Conservation (phyloP, 2,329 filamentous ascomycete species). For the Cylindrodendrum hubeiense region DNA sequence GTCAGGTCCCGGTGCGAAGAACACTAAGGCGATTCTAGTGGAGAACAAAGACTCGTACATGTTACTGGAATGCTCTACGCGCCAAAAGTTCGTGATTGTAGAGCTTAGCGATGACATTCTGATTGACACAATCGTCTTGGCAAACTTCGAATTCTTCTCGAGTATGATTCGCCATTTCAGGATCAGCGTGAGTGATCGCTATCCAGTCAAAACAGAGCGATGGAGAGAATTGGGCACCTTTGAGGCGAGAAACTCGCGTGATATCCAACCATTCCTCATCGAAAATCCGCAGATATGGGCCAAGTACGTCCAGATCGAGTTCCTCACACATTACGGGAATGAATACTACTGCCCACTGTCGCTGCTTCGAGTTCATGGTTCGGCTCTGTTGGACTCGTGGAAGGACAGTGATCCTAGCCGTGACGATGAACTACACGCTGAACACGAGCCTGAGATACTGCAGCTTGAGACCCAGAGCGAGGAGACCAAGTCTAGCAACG, state of each 20-base stretch:
- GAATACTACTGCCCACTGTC: constrained; percentile 98
- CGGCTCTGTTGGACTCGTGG: constrained; percentile 94
- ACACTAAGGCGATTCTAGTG: constrained; percentile 87
- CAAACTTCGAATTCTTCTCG: constrained; percentile 99
- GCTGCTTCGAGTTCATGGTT: constrained; percentile 90
- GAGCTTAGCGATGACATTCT: constrained; percentile 90
- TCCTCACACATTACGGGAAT: constrained; percentile 92
- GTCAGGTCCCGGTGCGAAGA: constrained; percentile 87
- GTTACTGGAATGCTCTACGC: constrained; percentile 87
- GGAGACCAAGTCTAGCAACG: constrained; percentile 13
- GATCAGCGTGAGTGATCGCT: constrained; percentile 93
- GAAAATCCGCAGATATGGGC: constrained; percentile 97
- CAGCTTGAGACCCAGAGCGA: constrained; percentile 21
- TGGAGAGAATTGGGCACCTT: constrained; percentile 92
- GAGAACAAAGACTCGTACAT: constrained; percentile 99
- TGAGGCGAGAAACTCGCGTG: constrained; percentile 90
- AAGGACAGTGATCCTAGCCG: constrained; percentile 81
- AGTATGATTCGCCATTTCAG: constrained; percentile 94
- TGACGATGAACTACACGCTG: constrained; percentile 67
- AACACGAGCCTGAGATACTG: constrained; percentile 32
- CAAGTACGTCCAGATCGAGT: constrained; percentile 91
- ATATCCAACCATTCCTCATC: constrained; percentile 95
- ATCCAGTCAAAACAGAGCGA: constrained; percentile 90
- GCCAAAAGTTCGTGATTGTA: constrained; percentile 94
- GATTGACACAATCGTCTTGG: constrained; percentile 95